These are phyloP conservation scores for Leishmania amazonensis DNA, from an alignment of 208 protist species.

Conservation along the genomic window DNA sequence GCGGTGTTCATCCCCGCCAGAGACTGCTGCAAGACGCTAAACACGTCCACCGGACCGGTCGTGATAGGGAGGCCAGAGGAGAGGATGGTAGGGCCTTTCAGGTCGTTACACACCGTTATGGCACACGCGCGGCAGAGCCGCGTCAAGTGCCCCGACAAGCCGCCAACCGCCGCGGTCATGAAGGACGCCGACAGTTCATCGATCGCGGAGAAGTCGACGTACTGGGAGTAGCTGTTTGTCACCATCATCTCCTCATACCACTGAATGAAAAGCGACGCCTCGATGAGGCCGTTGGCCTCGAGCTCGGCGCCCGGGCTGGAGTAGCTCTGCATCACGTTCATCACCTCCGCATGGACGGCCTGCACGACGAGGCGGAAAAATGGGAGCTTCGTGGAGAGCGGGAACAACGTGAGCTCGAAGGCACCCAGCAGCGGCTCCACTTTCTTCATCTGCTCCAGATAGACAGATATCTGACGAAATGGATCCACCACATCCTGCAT, in stretches of 20 bases:
- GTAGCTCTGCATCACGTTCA: constrained; percentile 73
- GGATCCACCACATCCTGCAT: constrained; percentile 84
- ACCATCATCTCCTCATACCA: constrained; percentile 88
- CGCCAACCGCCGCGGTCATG: constrained; percentile 74
- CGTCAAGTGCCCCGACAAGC: constrained; percentile 75
- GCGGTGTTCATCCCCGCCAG: constrained; percentile 69
- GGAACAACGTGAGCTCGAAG: constrained; percentile 81
- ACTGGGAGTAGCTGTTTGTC: constrained; percentile 62
- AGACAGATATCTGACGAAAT: constrained; percentile 64
- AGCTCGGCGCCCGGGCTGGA: constrained; percentile 51
- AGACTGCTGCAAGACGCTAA: constrained; percentile 85
- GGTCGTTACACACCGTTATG: constrained; percentile 58
- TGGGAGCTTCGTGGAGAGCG: constrained; percentile 73
- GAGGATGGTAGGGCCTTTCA: constrained; percentile 53
- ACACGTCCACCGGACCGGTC: constrained; percentile 86
- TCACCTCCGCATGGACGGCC: constrained; percentile 73
- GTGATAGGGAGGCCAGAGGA: constrained; percentile 70
- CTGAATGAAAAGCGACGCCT: constrained; percentile 81
- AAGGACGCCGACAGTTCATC: constrained; percentile 72
- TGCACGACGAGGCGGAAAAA: constrained; percentile 79
- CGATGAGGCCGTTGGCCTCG: constrained; percentile 74
- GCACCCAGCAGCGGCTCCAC: constrained; percentile 78
- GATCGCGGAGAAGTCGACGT: constrained; percentile 60
- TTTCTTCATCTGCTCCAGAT: constrained; percentile 89
- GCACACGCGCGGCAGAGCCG: constrained; percentile 79